Evolutionary conservation across 2,329 filamentous ascomycete genomes (phyloP), one percentile per base, ranked within the genome.

Genomic region (Neurospora crassa): DNA sequence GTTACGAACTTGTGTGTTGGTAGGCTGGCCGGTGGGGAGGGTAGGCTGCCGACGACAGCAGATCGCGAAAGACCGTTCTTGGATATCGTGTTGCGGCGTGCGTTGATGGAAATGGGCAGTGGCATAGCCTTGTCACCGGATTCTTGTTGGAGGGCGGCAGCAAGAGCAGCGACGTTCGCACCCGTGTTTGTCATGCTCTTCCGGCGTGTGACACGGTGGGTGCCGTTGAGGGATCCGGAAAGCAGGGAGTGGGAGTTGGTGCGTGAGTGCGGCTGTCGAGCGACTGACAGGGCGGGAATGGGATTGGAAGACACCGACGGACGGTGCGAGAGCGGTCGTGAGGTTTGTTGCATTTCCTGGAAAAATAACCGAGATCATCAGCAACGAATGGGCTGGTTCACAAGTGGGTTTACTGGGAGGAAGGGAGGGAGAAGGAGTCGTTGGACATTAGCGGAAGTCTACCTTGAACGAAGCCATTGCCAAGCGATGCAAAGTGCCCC

Each of bases 141-240:
- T 79, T 92, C 91, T 78, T 89, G 89, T 78, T 89, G 89, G 73
- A 92, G 83, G 69, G 90, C 92, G 14, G 91, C 91, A 41, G 92
- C 91, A 74, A 95, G 84, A 70, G 92, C 92, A 20, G 92, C 90
- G 67, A 91, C 89, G 81, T 92, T 94, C 80, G 88, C 86, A 68
- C 86, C 87, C 67, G 90, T 88, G 74, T 89, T 91, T 73, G 92
- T 93, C 79, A 97, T 94, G 82, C 94, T 97, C 88, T 98, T 98
- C 77, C 96, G 90, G 78, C 95, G 92, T 77, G 92, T 94, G 76
- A 98, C 89, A 76, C 96, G 92, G 81, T 97, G 92, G 80, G 89
- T 90, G 76, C 90, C 84, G 83, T 94, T 95, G 78, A 94, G 88
- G 72, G 91, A 89, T 76, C 89, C 89, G 72, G 91, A 87, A 71